These are phyloP conservation scores for Saccharum spontaneum DNA, from an alignment of 176 grass and related monocot species.

Conservation along the genomic window DNA sequence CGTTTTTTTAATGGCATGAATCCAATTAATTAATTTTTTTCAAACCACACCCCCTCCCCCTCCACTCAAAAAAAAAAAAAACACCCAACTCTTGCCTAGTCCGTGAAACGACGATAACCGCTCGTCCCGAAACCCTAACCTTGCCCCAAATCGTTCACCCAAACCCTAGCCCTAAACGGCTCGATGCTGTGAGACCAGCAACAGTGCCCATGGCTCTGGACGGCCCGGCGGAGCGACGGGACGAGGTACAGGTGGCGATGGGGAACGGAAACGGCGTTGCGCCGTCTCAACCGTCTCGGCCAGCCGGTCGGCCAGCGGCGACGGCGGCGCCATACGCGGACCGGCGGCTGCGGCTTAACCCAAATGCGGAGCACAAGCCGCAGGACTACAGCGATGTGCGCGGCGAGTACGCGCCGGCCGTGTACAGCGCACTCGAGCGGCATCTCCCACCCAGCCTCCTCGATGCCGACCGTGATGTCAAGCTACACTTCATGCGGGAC, in stretches of 20 bases:
- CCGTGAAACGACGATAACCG: no score
- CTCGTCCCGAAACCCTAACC: slow-evolving; percentile 7
- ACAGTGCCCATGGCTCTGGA: slow-evolving; percentile 55
- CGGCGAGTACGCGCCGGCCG: slow-evolving; percentile 61
- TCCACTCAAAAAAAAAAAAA: no score
- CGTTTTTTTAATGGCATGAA: no score
- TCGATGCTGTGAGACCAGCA: slow-evolving; percentile 30
- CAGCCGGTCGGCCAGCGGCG: not conserved
- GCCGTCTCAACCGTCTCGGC: slow-evolving; percentile 16
- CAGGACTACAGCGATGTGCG: slow-evolving; percentile 62
- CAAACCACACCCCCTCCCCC: no score
- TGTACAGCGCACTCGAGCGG: slow-evolving; percentile 76
- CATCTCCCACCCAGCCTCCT: slow-evolving; percentile 76
- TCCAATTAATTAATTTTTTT: no score
- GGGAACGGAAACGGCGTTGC: slow-evolving; percentile 54
- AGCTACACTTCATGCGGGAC: slow-evolving; percentile 66
- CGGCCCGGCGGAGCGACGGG: slow-evolving; percentile 49
- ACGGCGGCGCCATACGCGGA: slow-evolving; percentile 38
- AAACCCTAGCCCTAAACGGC: slow-evolving; percentile 23
- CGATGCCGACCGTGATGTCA: slow-evolving; percentile 58
- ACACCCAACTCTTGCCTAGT: no score
- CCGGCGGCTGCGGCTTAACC: slow-evolving; percentile 60
- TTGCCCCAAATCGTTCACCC: not conserved
- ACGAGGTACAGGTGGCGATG: slow-evolving; percentile 38
- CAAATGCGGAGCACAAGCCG: slow-evolving; percentile 67